Evolutionary conservation across 108 stramenopile genomes (phyloP).

Genomic region (Licmophora abbreviata): DNA sequence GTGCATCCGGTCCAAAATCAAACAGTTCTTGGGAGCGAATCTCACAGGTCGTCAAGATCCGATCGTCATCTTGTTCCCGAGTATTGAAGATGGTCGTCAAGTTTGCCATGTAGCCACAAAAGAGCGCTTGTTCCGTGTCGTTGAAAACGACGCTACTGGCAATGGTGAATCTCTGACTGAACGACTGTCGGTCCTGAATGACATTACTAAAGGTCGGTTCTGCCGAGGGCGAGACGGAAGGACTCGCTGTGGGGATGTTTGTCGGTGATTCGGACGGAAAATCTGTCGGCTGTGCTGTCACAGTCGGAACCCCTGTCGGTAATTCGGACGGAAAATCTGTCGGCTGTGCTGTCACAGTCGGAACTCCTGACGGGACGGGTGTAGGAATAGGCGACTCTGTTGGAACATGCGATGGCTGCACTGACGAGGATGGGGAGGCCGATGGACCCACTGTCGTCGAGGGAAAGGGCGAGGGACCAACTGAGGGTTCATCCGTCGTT

Average conservation of each 20-base stretch:
- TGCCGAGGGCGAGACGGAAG: slow-evolving; percentile 19
- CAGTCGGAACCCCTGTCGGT: not conserved
- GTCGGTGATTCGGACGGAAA: slow-evolving; percentile 2
- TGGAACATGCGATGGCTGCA: not conserved
- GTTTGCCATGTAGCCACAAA: slow-evolving; percentile 15
- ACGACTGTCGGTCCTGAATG: slow-evolving; percentile 3
- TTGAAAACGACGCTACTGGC: slow-evolving; percentile 17
- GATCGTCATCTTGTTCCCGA: not conserved
- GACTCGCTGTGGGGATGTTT: slow-evolving; percentile 1
- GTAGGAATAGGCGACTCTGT: slow-evolving; percentile 2
- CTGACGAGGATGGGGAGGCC: not conserved
- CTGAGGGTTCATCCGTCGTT: not conserved
- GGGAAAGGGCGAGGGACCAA: not conserved
- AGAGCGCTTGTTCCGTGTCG: slow-evolving; percentile 5
- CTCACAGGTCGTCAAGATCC: slow-evolving; percentile 9
- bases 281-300: slow-evolving; percentile 1
- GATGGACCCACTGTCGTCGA: not conserved
- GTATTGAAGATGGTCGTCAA: slow-evolving; percentile 13
- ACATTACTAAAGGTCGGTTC: slow-evolving; percentile 14
- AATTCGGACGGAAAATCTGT: slow-evolving; percentile 4
- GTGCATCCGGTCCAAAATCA: not conserved
- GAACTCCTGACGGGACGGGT: not conserved
- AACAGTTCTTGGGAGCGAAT: not conserved
- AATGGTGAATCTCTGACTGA: slow-evolving; percentile 20
- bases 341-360: not conserved